Evolutionary conservation across 2,329 filamentous ascomycete species (phyloP).

Genomic region (Cladophialophora chaetospira): DNA sequence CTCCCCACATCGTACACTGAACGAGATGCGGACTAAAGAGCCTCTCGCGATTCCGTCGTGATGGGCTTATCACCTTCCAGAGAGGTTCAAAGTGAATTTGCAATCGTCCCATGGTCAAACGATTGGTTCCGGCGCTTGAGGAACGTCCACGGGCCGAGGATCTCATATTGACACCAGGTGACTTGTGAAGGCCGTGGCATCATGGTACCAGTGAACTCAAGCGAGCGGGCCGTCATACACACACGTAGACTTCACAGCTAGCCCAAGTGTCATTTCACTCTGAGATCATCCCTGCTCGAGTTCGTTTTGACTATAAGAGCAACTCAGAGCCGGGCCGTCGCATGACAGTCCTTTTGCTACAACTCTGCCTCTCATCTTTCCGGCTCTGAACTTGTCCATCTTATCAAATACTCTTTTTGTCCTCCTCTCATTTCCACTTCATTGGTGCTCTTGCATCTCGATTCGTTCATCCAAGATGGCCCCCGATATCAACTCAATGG

Average conservation of each 20-base stretch:
- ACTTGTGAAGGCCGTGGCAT: background rate
- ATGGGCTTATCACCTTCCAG: background rate
- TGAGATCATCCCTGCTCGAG: background rate
- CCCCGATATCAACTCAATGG: constrained; percentile 31
- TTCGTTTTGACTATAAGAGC: background rate
- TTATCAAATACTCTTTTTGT: background rate
- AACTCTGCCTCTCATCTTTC: no score
- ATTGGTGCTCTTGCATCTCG: background rate
- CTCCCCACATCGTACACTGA: constrained; percentile 4
- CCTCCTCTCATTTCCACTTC: background rate
- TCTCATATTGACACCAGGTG: background rate
- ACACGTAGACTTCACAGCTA: background rate
- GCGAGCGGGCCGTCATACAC: background rate
- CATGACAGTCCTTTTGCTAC: no score
- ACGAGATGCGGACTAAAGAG: no score
- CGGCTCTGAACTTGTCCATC: background rate
- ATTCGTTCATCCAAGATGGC: constrained; percentile 23
- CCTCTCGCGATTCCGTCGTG: background rate
- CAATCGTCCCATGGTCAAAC: background rate
- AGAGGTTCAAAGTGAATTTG: background rate
- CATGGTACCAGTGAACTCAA: background rate
- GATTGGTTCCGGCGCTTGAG: background rate
- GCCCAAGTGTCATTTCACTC: background rate
- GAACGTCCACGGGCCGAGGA: background rate
- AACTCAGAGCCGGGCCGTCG: no score